These are phyloP conservation scores for Pythium dissotocum DNA, from an alignment of 352 stramenopile genomes.

Conservation along the genomic window DNA sequence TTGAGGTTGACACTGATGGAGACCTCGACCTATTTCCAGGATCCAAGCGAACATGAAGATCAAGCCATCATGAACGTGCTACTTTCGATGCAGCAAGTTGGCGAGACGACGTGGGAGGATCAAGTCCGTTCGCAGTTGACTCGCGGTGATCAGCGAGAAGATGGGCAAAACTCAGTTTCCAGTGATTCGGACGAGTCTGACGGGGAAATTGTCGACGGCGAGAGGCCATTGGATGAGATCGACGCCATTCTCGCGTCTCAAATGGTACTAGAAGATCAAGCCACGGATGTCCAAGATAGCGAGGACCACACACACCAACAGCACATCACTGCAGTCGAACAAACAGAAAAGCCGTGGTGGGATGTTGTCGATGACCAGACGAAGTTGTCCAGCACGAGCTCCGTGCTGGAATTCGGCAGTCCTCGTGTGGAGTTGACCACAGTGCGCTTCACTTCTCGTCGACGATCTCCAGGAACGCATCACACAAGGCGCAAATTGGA, in stretches of 20 bases:
- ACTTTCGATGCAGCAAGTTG: constrained; percentile 25
- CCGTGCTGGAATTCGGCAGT: constrained; percentile 53
- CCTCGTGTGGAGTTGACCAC: constrained; percentile 31
- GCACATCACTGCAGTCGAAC: constrained; percentile 6
- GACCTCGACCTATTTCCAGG: constrained; percentile 3
- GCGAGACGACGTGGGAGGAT: constrained; percentile 8
- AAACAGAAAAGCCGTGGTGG: constrained; percentile 42
- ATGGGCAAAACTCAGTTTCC: constrained; percentile 13
- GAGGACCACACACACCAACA: not conserved
- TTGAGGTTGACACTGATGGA: not conserved
- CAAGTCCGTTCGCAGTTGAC: constrained; percentile 12
- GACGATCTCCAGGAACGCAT: not conserved
- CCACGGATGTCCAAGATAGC: not conserved
- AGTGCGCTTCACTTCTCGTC: not conserved
- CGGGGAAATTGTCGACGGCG: constrained; percentile 30
- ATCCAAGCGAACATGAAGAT: constrained; percentile 20
- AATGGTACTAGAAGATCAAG: constrained; percentile 27
- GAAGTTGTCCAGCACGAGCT: constrained; percentile 32
- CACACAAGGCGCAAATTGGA: not conserved
- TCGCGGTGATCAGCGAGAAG: not conserved
- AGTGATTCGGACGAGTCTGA: constrained; percentile 13
- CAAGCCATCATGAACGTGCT: constrained; percentile 27
- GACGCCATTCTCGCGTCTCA: constrained; percentile 73
- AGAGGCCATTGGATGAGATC: constrained; percentile 50
- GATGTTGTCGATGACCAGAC: constrained; percentile 40